Evolutionary conservation across 352 stramenopile species (phyloP), one percentile per base, ranked within the genome.

Genomic region (Phytophthora palmivora): DNA sequence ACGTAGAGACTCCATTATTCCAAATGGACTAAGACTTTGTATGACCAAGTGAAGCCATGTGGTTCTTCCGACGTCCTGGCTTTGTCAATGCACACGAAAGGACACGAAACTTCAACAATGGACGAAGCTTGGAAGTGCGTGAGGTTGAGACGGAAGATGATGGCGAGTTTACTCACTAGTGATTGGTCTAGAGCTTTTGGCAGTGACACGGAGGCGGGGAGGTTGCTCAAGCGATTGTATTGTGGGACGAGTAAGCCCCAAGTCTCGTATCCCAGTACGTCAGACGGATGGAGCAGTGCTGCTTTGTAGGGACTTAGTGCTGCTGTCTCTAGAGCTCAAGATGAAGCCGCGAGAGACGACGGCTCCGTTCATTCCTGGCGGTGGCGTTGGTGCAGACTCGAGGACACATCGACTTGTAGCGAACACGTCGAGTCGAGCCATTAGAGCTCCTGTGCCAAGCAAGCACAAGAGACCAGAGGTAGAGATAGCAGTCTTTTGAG

Each of bases 141-240:
- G 33, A 9, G 22, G 2, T 21, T 14, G 21, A 24, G 11, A 9
- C 48, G 43, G 16, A 4, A 56, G 24, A 47, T 4, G 3, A 7
- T 1, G 24, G 3, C 3, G 24, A 6, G 30, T 14, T 41, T 2
- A 45, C 16, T 18, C 30, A 47, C 19, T 18, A 24, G 21, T 49
- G 37, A 6, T 58, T 49, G 37, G 5, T 58, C 1, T 33, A 94
- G 83, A 38, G 79, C 76, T 2, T 94, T 94, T 63, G 85, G 82
- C 4, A 84, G 66, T 11, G 85, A 92, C 47, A 91, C 85, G 9
- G 85, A 94, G 52, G 83, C 85, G 1, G 85, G 85, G 10, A 51
- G 79, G 22, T 50, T 94, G 58, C 67, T 94, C 19, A 90, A 89
- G 73, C 88, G 88, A 46, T 51, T 94, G 11, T 94, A 94, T 44